A percentile compares a stretch with the other conserved stretches of the same genome.
These are phyloP conservation scores for Lyophyllum semitale DNA, from an alignment of 768 basidiomycete genomes.

Conservation along the genomic window DNA sequence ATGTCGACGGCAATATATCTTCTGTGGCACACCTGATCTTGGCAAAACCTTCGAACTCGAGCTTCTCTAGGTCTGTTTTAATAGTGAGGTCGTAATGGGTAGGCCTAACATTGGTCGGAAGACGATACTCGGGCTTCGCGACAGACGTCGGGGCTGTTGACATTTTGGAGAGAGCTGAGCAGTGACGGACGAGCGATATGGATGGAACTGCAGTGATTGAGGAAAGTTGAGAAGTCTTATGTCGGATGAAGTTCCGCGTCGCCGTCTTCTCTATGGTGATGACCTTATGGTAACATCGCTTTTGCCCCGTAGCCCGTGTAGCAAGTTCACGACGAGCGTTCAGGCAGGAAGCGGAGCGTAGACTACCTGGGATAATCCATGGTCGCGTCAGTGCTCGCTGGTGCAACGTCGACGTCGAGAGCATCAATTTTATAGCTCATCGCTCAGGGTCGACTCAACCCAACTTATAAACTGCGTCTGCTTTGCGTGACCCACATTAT, in stretches of 20 bases:
- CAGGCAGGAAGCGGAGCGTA: slow-evolving; percentile 1
- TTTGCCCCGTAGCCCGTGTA: slow-evolving; percentile 5
- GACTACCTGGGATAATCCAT: slow-evolving; percentile 4
- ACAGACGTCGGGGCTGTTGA: slow-evolving; percentile 21
- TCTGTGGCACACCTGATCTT: slow-evolving; percentile 57
- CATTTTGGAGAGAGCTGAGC: slow-evolving; percentile 27
- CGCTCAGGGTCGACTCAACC: slow-evolving; percentile 6
- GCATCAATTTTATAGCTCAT: slow-evolving; percentile 17
- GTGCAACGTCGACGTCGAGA: slow-evolving; percentile 14
- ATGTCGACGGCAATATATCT: not conserved
- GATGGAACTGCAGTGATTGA: slow-evolving; percentile 13
- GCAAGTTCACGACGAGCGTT: not conserved
- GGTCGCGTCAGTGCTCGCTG: slow-evolving; percentile 11
- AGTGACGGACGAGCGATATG: slow-evolving; percentile 12
- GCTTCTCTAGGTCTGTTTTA: slow-evolving; percentile 79
- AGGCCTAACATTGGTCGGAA: slow-evolving; percentile 68
- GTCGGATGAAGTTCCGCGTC: slow-evolving; percentile 16
- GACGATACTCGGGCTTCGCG: slow-evolving; percentile 47
- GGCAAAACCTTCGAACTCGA: slow-evolving; percentile 76
- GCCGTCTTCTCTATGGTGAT: slow-evolving; percentile 9
- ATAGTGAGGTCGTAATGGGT: slow-evolving; percentile 79
- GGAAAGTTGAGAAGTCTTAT: slow-evolving; percentile 16
- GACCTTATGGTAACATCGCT: slow-evolving; percentile 16
- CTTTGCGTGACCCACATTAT: not conserved
- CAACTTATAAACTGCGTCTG: not conserved